Evolutionary conservation across 495 filamentous ascomycete species (phyloP).

Genomic region (Saxophila tyrrhenica): DNA sequence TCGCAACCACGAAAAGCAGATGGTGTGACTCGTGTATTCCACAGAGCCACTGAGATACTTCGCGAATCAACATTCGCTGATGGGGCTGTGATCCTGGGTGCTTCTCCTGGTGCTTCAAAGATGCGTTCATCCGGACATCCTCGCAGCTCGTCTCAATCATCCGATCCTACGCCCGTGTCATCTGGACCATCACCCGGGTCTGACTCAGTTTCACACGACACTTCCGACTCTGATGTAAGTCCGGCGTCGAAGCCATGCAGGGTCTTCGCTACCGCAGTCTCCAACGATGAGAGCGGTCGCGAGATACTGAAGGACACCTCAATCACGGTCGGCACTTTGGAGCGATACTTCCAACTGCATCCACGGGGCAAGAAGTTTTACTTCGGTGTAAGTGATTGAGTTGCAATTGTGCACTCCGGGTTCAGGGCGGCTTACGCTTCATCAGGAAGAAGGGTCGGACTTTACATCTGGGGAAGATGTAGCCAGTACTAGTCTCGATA

Average conservation of each 20-base stretch:
- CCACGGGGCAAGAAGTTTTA: constrained; percentile 7
- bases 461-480: constrained; percentile 2
- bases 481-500: neutral
- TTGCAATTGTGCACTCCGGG: no score
- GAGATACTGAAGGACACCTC: neutral
- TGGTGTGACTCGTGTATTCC: neutral
- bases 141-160: neutral
- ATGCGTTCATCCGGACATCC: neutral
- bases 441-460: neutral
- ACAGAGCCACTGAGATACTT: constrained; percentile 1
- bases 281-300: neutral
- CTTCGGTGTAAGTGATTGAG: neutral
- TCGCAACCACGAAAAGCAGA: neutral
- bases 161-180: neutral
- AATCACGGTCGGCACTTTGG: constrained; percentile 1
- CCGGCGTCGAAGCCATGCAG: neutral
- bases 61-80: constrained; percentile 7
- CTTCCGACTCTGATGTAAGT: neutral
- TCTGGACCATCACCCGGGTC: neutral
- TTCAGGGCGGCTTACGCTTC: no score
- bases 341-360: constrained; percentile 2
- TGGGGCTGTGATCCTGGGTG: constrained; percentile 1
- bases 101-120: neutral
- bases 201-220: neutral
- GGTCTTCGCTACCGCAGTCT: neutral